A percentile compares a stretch with the other conserved stretches of the same genome.
These are phyloP conservation scores for Wickerhamiella nectarea DNA, from an alignment of 805 yeast species.

Conservation along the genomic window DNA sequence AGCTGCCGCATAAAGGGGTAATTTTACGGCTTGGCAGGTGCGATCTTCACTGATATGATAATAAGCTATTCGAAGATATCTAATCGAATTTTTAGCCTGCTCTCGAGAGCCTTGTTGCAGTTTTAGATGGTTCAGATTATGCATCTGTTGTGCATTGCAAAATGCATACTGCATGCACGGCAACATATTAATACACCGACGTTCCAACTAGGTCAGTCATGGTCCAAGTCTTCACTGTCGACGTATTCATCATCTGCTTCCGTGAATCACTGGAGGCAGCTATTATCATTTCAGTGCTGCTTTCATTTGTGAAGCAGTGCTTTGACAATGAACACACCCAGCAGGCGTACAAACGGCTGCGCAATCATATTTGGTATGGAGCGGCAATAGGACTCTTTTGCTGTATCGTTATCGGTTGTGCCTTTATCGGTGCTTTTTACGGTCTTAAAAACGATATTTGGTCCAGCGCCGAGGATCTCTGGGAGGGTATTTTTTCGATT, in stretches of 20 bases:
- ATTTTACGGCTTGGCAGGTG: background rate
- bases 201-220: conserved; percentile 18
- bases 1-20: background rate
- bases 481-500: conserved; percentile 94
- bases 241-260: conserved; percentile 77
- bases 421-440: conserved; percentile 89
- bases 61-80: too few relatives aligned
- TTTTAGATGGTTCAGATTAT: background rate
- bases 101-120: background rate
- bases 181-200: background rate
- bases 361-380: conserved; percentile 83
- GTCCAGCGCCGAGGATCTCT: conserved; percentile 75
- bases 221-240: conserved; percentile 45
- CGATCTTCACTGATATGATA: background rate
- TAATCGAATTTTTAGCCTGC: too few relatives aligned
- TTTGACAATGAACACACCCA: conserved; percentile 37
- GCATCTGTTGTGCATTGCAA: conserved; percentile 3
- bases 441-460: conserved; percentile 69
- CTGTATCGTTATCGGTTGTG: conserved; percentile 79
- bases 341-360: conserved; percentile 44
- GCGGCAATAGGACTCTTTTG: conserved; percentile 55
- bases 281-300: conserved; percentile 74
- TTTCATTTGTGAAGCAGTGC: conserved; percentile 85
- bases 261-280: conserved; percentile 93
- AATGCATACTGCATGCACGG: background rate